phyloP scores from a whole-genome alignment of 1,284 basidiomycete species.

The Irpex lacteus region DNA sequence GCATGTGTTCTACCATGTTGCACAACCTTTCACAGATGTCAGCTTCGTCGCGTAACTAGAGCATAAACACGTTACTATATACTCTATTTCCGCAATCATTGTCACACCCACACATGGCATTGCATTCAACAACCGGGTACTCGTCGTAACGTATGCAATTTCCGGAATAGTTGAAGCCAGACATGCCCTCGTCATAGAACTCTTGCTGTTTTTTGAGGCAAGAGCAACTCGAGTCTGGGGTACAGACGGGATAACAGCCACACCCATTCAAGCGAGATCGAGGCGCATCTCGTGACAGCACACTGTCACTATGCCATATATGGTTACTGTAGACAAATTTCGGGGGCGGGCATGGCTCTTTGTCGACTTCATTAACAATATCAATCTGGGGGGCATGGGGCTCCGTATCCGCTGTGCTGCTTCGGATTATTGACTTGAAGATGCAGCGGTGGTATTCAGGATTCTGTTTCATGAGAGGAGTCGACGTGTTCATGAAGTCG shows the following conservation, averaged over 20 bases:
- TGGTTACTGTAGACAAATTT: constrained; percentile 79
- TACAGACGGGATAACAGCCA: constrained; percentile 69
- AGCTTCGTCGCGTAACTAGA: not conserved
- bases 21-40: constrained; percentile 57
- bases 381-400: constrained; percentile 62
- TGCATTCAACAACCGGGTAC: constrained; percentile 85
- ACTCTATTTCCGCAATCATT: constrained; percentile 79
- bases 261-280: constrained; percentile 55
- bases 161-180: constrained; percentile 66
- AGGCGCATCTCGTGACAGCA: constrained; percentile 62
- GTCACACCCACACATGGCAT: constrained; percentile 77
- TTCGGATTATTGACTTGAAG: constrained; percentile 30
- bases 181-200: constrained; percentile 31
- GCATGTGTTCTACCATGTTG: constrained; percentile 71
- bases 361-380: constrained; percentile 64
- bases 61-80: constrained; percentile 21
- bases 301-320: constrained; percentile 67
- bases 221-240: constrained; percentile 65
- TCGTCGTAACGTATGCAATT: constrained; percentile 43
- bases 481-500: constrained; percentile 29
- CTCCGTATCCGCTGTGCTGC: constrained; percentile 48
- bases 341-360: constrained; percentile 65
- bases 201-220: constrained; percentile 61
- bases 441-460: constrained; percentile 27
- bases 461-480: constrained; percentile 15